Evolutionary conservation across 306 rosid species (phyloP).

Genomic region (Dryas octopetala): DNA sequence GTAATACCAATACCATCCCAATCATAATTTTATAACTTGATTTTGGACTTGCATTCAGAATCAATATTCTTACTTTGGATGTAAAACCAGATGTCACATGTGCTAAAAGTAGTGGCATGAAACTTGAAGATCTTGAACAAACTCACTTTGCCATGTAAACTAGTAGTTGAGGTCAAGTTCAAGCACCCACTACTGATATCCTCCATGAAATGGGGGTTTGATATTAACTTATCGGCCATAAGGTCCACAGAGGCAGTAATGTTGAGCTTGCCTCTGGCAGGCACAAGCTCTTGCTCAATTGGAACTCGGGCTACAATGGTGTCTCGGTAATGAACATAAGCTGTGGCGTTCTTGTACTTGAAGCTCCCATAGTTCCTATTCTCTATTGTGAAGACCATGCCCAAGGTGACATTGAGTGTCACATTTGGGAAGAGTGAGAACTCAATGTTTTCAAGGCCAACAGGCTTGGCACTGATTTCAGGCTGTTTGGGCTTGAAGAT

Average conservation of each 20-base stretch:
- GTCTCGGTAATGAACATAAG: slow-evolving; percentile 7
- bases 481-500: slow-evolving; percentile 48
- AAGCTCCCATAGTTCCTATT: slow-evolving; percentile 30
- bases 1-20: no score
- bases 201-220: slow-evolving; percentile 13
- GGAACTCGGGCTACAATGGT: slow-evolving; percentile 20
- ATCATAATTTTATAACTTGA: slow-evolving; percentile 24
- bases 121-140: slow-evolving; percentile 38
- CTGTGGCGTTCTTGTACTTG: slow-evolving; percentile 13
- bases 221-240: not conserved
- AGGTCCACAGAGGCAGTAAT: slow-evolving; percentile 17
- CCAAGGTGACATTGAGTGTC: slow-evolving; percentile 29
- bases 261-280: slow-evolving; percentile 16
- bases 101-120: slow-evolving; percentile 33
- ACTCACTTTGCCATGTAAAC: slow-evolving; percentile 41
- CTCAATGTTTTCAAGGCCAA: slow-evolving; percentile 33
- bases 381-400: slow-evolving; percentile 31
- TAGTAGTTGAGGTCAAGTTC: slow-evolving; percentile 33
- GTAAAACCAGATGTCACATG: slow-evolving; percentile 37
- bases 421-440: not conserved
- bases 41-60: slow-evolving; percentile 42
- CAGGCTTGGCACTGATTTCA: slow-evolving; percentile 12
- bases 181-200: slow-evolving; percentile 26
- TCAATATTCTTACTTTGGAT: not conserved
- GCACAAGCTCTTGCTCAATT: slow-evolving; percentile 7